phyloP scores from a whole-genome alignment of 2,329 filamentous ascomycete species.

The Ceratocystis ficicola region DNA sequence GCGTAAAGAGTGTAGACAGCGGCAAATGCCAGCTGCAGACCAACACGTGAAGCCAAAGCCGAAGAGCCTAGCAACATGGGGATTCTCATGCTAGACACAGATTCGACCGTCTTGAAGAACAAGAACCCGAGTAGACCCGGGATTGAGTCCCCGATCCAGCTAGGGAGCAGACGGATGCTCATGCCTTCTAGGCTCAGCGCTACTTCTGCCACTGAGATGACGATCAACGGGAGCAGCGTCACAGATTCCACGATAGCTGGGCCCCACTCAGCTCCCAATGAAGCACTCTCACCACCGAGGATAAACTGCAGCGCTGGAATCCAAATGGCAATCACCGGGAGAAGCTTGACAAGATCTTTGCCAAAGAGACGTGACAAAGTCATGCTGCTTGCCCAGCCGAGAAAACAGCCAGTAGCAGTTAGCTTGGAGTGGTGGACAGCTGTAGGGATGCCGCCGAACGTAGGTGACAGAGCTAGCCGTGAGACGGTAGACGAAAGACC shows the following conservation, averaged over 20 bases:
- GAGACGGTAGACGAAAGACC: constrained; percentile 59
- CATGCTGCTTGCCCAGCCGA: constrained; percentile 59
- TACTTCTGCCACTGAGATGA: constrained; percentile 50
- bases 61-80: constrained; percentile 46
- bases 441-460: constrained; percentile 76
- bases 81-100: constrained; percentile 32
- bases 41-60: constrained; percentile 56
- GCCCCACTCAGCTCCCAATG: constrained; percentile 56
- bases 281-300: constrained; percentile 53
- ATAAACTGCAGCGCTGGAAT: constrained; percentile 61
- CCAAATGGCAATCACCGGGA: constrained; percentile 65
- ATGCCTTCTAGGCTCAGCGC: constrained; percentile 37
- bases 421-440: constrained; percentile 57
- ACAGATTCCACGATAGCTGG: constrained; percentile 62
- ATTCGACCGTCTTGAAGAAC: constrained; percentile 46
- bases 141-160: constrained; percentile 47
- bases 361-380: constrained; percentile 36
- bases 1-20: constrained; percentile 48
- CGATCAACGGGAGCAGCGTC: constrained; percentile 59
- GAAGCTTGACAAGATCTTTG: constrained; percentile 36
- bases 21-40: constrained; percentile 57
- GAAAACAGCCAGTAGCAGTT: constrained; percentile 53
- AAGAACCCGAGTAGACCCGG: constrained; percentile 56
- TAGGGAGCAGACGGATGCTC: constrained; percentile 41
- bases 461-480: constrained; percentile 65